Evolutionary conservation across 345 rosid genomes (phyloP), one percentile per base, ranked within the genome.

Genomic region (Salix koriyanagi): DNA sequence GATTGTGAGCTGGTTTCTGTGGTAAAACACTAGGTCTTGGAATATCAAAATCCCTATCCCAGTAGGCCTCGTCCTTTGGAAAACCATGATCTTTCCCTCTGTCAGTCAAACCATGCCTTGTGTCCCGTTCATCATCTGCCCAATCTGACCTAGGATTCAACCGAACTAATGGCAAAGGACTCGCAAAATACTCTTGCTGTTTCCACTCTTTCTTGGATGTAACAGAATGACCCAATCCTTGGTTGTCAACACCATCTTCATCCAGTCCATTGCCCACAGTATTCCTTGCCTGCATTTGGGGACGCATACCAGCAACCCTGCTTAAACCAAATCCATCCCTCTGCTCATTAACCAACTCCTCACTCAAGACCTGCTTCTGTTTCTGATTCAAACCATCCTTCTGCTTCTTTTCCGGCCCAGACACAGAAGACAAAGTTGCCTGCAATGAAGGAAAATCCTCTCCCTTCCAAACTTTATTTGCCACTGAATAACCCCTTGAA

Each of bases 91-190:
- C 97, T 67, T 89, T 95, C 75, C 88, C 90, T 36, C 87, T 74
- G 56, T 91, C 90, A 61, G 82, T 75, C 79, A 92, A 85, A 69
- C 89, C 89, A 75, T 80, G 90, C 77, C 98, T 85, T 42, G 97
- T 94, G 75, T 96, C 99, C 77, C 97, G 98, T 82, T 96, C 99
- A 85, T 96, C 99, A 85, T 96, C 99, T 74, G 94, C 97, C 98
- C 99, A 96, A 79, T 96, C 99, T 80, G 97, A 96, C 71, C 99
- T 88, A 26, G 97, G 97, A 30, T 87, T 84, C 91, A 93, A 80
- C 65, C 86, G 87, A 81, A 94, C 91, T 74, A 92, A 79, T 2
- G 97, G 98, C 60, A 95, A 79, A 41, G 94, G 96, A 64, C 89
- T 96, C 5, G 88, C 77, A 81, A 90, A 85, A 80, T 74, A 87